These are phyloP conservation scores for Quercus glauca DNA, from an alignment of 306 rosid species.

Conservation along the genomic window DNA sequence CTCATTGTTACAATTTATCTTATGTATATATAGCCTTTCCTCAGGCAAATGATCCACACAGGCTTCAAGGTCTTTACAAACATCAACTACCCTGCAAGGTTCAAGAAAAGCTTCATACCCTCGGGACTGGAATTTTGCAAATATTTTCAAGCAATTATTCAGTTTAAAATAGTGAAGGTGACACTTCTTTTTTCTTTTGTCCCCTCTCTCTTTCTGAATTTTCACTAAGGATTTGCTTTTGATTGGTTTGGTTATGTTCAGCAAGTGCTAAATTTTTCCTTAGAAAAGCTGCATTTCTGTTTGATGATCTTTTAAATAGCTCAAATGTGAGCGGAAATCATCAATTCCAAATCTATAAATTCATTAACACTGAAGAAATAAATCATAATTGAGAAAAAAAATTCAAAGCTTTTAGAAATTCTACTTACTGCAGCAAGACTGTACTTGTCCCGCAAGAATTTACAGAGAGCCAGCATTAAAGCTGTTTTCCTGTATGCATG, in stretches of 20 bases:
- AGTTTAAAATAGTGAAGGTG: neutral
- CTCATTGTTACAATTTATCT: neutral
- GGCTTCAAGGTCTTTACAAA: neutral
- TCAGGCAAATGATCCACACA: neutral
- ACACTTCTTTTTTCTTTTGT: neutral
- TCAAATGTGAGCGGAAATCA: neutral
- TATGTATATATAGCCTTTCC: neutral
- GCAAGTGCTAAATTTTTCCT: neutral
- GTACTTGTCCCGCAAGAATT: slow-evolving; percentile 66
- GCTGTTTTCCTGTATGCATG: slow-evolving; percentile 74
- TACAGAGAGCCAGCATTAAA: slow-evolving; percentile 88
- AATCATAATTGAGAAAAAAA: neutral
- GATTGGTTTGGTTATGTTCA: neutral
- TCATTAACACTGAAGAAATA: neutral
- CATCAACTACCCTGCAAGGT: neutral
- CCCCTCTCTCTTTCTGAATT: neutral
- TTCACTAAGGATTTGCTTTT: neutral
- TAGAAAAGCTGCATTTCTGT: neutral
- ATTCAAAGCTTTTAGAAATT: neutral
- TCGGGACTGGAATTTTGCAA: neutral
- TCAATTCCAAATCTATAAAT: neutral
- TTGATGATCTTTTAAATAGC: neutral
- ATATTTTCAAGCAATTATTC: neutral
- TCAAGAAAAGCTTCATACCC: neutral
- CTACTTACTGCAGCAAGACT: slow-evolving; percentile 92